Evolutionary conservation across 306 rosid genomes (phyloP), one percentile per base, ranked within the genome.

Genomic region (Dryas octopetala): DNA sequence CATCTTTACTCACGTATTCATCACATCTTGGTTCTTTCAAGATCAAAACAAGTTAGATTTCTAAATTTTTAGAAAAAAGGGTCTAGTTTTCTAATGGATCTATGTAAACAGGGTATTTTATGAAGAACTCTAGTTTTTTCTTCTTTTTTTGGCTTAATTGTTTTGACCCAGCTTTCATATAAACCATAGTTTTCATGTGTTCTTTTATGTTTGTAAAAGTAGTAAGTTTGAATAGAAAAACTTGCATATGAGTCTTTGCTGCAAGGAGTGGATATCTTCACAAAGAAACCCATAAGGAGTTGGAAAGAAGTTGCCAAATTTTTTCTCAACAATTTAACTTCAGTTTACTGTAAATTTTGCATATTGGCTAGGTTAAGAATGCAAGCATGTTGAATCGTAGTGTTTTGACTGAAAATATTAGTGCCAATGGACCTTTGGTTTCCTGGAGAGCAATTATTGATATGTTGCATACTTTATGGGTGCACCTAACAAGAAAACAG

Each of bases 381-480:
- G 7, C 12, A 41, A 44, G 17, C 38, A 19, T 43, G 66, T 71
- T 47, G 66, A 53, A 44, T 71, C 64, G 6, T 0, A 55, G 5
- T 54, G 64, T n/a, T 17, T n/a, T 53, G 50, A 28, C 14, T 0
- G 46, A 57, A 16, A 32, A 5, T 71, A 13, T 57, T 19, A 19
- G 17, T 70, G 19, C 75, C 51, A 55, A 6, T 70, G 63, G 75
- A 9, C 14, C 7, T 48, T 68, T 26, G 19, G 57, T 48, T 23
- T 26, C 44, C 44, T 8, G 44, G 46, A 46, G 55, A 49, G 45
- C 59, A 47, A 41, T 55, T 54, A 55, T 55, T 19, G 23, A 44
- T 41, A 43, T 53, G 26, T 40, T 71, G 66, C 65, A 55, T 23
- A 71, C 26, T 12, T 43, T 23, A 62, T 55, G 43, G 52, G 75